These are phyloP conservation scores for Escovopsis sp. DNA, from an alignment of 2,329 filamentous ascomycete genomes.

Conservation along the genomic window DNA sequence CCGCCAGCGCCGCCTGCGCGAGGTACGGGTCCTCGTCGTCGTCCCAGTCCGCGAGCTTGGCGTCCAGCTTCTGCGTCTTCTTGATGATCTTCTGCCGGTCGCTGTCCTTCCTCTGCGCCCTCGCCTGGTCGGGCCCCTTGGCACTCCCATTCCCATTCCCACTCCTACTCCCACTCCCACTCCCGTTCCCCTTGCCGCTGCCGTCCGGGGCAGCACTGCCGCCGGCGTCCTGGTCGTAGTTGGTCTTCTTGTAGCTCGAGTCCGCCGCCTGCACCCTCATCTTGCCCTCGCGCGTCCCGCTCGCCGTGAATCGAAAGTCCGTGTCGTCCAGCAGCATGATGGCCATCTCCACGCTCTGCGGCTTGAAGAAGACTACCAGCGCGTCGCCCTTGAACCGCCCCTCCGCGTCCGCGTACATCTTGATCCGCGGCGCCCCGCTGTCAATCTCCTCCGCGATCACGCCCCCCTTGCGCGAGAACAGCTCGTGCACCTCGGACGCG, in stretches of 20 bases:
- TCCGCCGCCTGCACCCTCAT: conserved; percentile 80
- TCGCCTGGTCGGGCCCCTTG: no score
- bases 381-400: conserved; percentile 90
- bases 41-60: conserved; percentile 87
- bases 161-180: conserved; percentile 13
- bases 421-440: conserved; percentile 74
- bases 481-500: conserved; percentile 62
- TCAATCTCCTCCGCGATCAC: conserved; percentile 93
- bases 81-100: conserved; percentile 84
- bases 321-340: conserved; percentile 70
- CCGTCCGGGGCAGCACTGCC: not conserved
- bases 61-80: conserved; percentile 81
- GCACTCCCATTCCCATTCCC: no score
- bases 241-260: conserved; percentile 77
- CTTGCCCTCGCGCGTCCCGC: conserved; percentile 39
- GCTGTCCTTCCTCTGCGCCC: conserved; percentile 36
- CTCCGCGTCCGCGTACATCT: conserved; percentile 71
- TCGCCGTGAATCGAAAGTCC: conserved; percentile 53
- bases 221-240: conserved; percentile 38
- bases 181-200: conserved; percentile 8
- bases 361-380: conserved; percentile 85
- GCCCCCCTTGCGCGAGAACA: conserved; percentile 73
- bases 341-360: conserved; percentile 79
- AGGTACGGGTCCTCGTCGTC: conserved; percentile 69
- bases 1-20: conserved; percentile 20